Base-by-base conservation (phyloP, 2,329 filamentous ascomycete species). In the Myriosclerotinia duriaeana region DNA sequence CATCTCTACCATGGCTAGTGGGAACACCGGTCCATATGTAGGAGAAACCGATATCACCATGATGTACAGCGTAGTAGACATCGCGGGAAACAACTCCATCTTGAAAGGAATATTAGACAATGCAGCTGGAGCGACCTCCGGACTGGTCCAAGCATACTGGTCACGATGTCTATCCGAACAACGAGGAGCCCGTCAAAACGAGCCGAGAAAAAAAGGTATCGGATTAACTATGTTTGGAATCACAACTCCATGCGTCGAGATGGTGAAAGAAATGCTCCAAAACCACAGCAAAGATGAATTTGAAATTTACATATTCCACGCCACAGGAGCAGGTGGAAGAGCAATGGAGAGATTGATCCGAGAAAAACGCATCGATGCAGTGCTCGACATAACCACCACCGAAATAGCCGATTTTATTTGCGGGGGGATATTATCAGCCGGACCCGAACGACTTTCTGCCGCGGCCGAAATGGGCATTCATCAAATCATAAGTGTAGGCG, bases 151-250 rank as follows among this genome's bases (percentile, higher is more conserved):
- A 81, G 83, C 85, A 0, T 67, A 69, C 1, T 77, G 80, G 0
- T 86, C 85, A 67, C 22, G 42, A 38, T 64, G 67, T 17, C 34
- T 68, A 34, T 53, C 44, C 2, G 54, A 66, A 5, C 26, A 40
- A 38, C 30, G 5, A 17, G 44, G 20, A 11, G 46, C n/a, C 34
- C 5, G 30, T 3, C 30, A 34, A 34, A 59, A 53, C n/a, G 61
- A 69, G 11, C 20, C 20, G 9, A 52, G 48, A 4, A 81, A 80
- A 71, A 83, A 81, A 65, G 78, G 82, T 0, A 79, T 91, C 8
- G 89, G 83, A 0, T 83, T 91, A 34, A 90, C 88, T 2, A 91
- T 91, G 89, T 91, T 91, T 72, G 89, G 89, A 2, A 88, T 91
- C 8, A 92, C 89, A 0, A 91, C 88, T 0, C 87, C 88, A 0